phyloP scores from a whole-genome alignment of 2,329 filamentous ascomycete genomes.

The Fusarium transvaalense region DNA sequence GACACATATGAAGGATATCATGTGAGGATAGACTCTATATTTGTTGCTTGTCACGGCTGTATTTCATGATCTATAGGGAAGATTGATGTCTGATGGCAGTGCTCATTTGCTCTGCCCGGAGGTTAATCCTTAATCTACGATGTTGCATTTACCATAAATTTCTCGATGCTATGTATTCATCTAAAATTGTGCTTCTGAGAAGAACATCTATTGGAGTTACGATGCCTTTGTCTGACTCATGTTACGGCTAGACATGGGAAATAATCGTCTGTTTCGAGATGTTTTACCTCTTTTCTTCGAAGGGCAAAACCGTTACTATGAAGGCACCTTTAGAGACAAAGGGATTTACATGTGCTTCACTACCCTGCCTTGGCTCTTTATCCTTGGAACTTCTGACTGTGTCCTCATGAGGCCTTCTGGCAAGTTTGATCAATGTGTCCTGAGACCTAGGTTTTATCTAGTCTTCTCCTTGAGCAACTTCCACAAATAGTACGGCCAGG shows the following conservation, averaged over 20 bases:
- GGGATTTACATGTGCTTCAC: too few relatives aligned
- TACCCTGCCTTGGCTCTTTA: too few relatives aligned
- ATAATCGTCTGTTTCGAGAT: not conserved
- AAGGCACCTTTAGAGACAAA: too few relatives aligned
- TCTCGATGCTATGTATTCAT: not conserved
- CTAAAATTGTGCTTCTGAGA: not conserved
- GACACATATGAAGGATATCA: conserved; percentile 24
- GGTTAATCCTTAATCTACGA: conserved; percentile 37
- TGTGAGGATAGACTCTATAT: conserved; percentile 36
- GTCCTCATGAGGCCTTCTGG: not conserved
- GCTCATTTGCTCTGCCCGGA: conserved; percentile 18
- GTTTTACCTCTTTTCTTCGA: too few relatives aligned
- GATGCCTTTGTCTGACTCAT: not conserved
- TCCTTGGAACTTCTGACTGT: too few relatives aligned
- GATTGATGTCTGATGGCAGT: conserved; percentile 31
- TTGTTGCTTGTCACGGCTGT: conserved; percentile 16
- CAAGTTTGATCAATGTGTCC: not conserved
- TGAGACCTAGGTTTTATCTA: not conserved
- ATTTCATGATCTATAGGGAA: conserved; percentile 12
- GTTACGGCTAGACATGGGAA: not conserved
- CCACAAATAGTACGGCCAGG: not conserved
- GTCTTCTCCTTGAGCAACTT: not conserved
- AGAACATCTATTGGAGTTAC: not conserved
- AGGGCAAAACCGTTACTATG: too few relatives aligned
- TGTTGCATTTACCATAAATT: conserved; percentile 1